A percentile compares a stretch with the other conserved stretches of the same genome.
phyloP scores from a whole-genome alignment of 345 rosid species.

The Psidium guajava region DNA sequence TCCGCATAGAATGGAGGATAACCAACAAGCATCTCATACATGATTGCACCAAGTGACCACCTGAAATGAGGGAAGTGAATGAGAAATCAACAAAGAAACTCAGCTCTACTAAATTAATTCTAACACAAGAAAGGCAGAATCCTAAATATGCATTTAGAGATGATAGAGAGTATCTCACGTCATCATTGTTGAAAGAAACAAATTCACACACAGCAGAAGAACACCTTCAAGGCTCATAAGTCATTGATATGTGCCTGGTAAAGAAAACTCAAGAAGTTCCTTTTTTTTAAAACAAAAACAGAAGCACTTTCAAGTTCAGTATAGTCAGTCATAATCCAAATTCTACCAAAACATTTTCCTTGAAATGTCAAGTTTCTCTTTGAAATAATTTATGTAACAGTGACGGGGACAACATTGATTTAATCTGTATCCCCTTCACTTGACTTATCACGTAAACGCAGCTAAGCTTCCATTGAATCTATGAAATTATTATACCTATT shows the following conservation, averaged over 20 bases:
- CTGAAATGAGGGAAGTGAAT: slow-evolving; percentile 21
- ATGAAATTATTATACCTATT: not conserved
- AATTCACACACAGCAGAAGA: not conserved
- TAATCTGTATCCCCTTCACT: not conserved
- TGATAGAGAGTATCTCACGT: not conserved
- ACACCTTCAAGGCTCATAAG: not conserved
- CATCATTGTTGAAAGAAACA: not conserved
- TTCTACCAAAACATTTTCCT: not conserved
- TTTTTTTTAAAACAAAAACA: not conserved
- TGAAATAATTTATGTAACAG: not conserved
- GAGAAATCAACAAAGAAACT: not conserved
- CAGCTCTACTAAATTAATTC: not conserved
- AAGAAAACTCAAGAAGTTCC: not conserved
- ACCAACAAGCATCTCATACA: slow-evolving; percentile 90
- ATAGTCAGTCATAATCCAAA: not conserved
- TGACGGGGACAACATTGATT: not conserved
- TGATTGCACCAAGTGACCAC: slow-evolving; percentile 95
- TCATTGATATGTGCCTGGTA: not conserved
- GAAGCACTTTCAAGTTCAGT: not conserved
- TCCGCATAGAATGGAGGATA: slow-evolving; percentile 79
- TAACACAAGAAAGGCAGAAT: not conserved
- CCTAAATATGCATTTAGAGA: not conserved
- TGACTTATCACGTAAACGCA: not conserved
- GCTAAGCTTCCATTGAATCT: not conserved
- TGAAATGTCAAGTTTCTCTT: not conserved